Conservation (phyloP, 2,329 filamentous ascomycete genomes). For the Saccharata proteae region DNA sequence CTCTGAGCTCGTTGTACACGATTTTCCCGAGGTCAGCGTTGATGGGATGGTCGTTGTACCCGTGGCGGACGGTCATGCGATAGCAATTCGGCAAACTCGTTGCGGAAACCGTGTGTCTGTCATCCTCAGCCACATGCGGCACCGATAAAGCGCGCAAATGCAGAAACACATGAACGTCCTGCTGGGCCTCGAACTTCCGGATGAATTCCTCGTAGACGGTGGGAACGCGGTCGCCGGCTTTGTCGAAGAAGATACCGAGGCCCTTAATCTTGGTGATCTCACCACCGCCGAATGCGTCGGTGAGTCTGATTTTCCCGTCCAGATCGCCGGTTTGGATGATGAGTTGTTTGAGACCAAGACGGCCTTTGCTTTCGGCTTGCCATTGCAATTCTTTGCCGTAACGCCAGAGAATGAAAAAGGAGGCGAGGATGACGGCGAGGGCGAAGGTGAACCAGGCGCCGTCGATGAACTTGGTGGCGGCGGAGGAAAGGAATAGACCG, state of each 20-base stretch:
- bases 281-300: slow-evolving; percentile 24
- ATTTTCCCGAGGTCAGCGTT: slow-evolving; percentile 49
- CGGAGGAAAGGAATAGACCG: slow-evolving; percentile 56
- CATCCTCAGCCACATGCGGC: slow-evolving; percentile 33
- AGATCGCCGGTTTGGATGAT: slow-evolving; percentile 29
- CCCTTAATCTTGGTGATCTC: slow-evolving; percentile 33
- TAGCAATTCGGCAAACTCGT: slow-evolving; percentile 50
- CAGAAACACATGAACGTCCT: slow-evolving; percentile 62
- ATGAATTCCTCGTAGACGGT: slow-evolving; percentile 62
- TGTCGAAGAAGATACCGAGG: slow-evolving; percentile 69
- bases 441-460: slow-evolving; percentile 70
- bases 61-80: slow-evolving; percentile 56
- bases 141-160: slow-evolving; percentile 53
- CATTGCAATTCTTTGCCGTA: slow-evolving; percentile 72
- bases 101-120: slow-evolving; percentile 36
- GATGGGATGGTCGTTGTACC: slow-evolving; percentile 61
- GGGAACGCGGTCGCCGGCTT: slow-evolving; percentile 53
- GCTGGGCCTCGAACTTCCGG: slow-evolving; percentile 54
- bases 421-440: slow-evolving; percentile 49
- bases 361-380: slow-evolving; percentile 54
- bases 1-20: slow-evolving; percentile 47
- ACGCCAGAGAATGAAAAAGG: slow-evolving; percentile 61
- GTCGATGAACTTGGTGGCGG: slow-evolving; percentile 59
- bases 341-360: slow-evolving; percentile 35
- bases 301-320: slow-evolving; percentile 25